Conservation (phyloP, 805 yeast species). For the Sugiyamaella lignohabitans region DNA sequence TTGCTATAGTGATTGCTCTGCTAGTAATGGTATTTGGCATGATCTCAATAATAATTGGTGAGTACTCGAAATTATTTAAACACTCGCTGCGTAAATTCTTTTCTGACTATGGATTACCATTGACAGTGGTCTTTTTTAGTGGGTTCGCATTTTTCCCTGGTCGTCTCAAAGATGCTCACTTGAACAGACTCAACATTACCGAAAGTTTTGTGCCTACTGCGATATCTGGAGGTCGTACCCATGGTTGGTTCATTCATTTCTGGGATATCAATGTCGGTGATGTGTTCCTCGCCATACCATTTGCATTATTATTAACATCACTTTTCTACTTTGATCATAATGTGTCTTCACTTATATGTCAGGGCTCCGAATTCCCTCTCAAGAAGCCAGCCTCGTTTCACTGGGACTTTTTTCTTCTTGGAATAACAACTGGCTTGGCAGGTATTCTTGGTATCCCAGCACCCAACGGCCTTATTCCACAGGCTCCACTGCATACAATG, state of each 20-base stretch:
- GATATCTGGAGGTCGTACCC: conserved; percentile 29
- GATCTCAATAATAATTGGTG: conserved; percentile 52
- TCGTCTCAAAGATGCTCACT: conserved; percentile 46
- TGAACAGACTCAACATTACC: conserved; percentile 63
- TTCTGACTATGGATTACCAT: conserved; percentile 81
- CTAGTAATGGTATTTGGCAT: conserved; percentile 74
- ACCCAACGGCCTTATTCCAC: conserved; percentile 95
- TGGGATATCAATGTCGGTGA: conserved; percentile 70
- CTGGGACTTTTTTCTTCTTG: conserved; percentile 82
- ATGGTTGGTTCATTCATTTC: conserved; percentile 74
- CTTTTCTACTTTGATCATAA: conserved; percentile 94
- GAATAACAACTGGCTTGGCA: conserved; percentile 78
- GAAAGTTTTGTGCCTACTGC: conserved; percentile 70
- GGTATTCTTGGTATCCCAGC: conserved; percentile 91
- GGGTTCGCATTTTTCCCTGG: conserved; percentile 94
- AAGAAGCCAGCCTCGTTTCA: conserved; percentile 86
- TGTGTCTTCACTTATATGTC: conserved; percentile 89
- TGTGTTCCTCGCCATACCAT: conserved; percentile 86
- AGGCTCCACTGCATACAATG: conserved; percentile 88
- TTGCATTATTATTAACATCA: conserved; percentile 77
- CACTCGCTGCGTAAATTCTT: conserved; percentile 59
- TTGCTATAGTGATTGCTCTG: conserved; percentile 67
- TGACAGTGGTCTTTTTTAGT: conserved; percentile 79
- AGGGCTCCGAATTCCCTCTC: conserved; percentile 71
- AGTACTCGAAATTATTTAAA: conserved; percentile 53